phyloP scores from a whole-genome alignment of 1,139 yeast species.

The Kurtzmaniella quercitrusa region DNA sequence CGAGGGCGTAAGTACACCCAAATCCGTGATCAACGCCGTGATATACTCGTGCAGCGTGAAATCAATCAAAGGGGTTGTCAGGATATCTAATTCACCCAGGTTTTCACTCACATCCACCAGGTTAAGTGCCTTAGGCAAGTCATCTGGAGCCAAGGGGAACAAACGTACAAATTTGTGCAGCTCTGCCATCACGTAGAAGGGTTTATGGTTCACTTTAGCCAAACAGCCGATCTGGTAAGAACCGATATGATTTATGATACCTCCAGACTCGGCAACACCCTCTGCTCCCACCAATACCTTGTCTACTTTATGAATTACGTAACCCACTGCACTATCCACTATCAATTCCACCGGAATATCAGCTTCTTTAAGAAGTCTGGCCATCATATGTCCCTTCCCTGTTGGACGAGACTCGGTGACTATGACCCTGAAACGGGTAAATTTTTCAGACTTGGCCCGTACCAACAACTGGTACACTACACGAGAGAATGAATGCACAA shows the following conservation, averaged over 20 bases:
- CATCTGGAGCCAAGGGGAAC: slow-evolving; percentile 92
- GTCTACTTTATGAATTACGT: slow-evolving; percentile 85
- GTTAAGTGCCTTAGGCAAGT: slow-evolving; percentile 65
- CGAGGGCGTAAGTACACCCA: slow-evolving; percentile 94
- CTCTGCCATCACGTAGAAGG: slow-evolving; percentile 92
- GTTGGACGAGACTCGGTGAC: slow-evolving; percentile 93
- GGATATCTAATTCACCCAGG: slow-evolving; percentile 29
- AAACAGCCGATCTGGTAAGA: slow-evolving; percentile 92
- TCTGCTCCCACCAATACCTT: slow-evolving; percentile 97
- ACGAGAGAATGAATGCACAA: slow-evolving; percentile 91
- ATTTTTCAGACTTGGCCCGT: slow-evolving; percentile 65
- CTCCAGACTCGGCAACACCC: slow-evolving; percentile 98
- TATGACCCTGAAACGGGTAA: slow-evolving; percentile 81
- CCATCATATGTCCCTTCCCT: slow-evolving; percentile 75
- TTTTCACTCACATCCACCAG: slow-evolving; percentile 13
- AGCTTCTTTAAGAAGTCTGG: slow-evolving; percentile 58
- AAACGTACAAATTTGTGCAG: slow-evolving; percentile 94
- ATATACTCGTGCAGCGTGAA: slow-evolving; percentile 95
- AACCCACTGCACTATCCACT: slow-evolving; percentile 93
- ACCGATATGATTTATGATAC: slow-evolving; percentile 93
- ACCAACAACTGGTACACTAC: slow-evolving; percentile 76
- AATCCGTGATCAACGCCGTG: slow-evolving; percentile 92
- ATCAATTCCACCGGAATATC: slow-evolving; percentile 90
- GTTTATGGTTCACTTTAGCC: slow-evolving; percentile 87
- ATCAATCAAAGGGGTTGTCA: slow-evolving; percentile 55